A percentile compares a stretch with the other conserved stretches of the same genome.
Evolutionary conservation across 2,329 filamentous ascomycete species (phyloP).

Genomic region (Calonectria crousiana): DNA sequence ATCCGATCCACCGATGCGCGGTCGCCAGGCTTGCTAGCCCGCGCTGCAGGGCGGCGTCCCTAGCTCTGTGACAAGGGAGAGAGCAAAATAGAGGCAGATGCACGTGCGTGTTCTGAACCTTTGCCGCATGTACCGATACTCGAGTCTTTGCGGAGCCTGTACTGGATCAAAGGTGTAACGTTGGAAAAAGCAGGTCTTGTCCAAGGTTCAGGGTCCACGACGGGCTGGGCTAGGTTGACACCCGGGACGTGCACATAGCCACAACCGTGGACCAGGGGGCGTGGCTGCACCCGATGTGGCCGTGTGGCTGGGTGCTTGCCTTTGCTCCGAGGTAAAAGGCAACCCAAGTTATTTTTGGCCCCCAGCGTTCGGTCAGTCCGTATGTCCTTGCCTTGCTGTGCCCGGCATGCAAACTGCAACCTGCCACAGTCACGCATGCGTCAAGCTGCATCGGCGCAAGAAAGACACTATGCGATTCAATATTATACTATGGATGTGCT

Average conservation of each 20-base stretch:
- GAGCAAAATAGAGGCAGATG: conserved; percentile 27
- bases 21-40: conserved; percentile 22
- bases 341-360: conserved; percentile 42
- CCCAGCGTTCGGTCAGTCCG: conserved; percentile 34
- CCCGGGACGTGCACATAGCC: conserved; percentile 9
- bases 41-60: neutral
- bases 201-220: conserved; percentile 29
- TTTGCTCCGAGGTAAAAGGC: conserved; percentile 21
- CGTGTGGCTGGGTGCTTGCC: conserved; percentile 31
- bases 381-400: conserved; percentile 10
- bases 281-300: conserved; percentile 31
- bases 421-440: conserved; percentile 26
- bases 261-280: neutral
- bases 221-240: conserved; percentile 16
- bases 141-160: conserved; percentile 25
- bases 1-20: conserved; percentile 38
- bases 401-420: neutral
- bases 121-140: conserved; percentile 40
- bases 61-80: conserved; percentile 18
- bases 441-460: neutral
- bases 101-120: conserved; percentile 29
- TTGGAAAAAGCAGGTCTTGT: conserved; percentile 21
- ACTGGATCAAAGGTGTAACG: conserved; percentile 30
- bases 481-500: neutral
- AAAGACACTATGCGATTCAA: neutral